Evolutionary conservation across 352 stramenopile species (phyloP).

Genomic region (Pythium diclinum): DNA sequence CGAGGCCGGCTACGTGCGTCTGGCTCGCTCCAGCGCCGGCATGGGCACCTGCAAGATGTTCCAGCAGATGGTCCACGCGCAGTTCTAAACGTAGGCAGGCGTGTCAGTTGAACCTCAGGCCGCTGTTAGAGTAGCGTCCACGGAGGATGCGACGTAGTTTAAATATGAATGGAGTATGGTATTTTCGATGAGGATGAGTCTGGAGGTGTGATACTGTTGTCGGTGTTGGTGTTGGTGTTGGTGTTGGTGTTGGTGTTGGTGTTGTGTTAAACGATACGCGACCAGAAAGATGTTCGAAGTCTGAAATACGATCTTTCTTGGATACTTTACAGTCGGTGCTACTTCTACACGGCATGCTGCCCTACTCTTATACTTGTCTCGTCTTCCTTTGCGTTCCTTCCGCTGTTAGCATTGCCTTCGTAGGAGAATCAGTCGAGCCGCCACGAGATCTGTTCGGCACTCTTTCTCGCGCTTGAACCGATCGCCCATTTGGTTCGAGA

Average conservation of each 20-base stretch:
- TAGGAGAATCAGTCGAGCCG: constrained; percentile 23
- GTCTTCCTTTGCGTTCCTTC: background rate
- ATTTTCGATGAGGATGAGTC: too few relatives aligned
- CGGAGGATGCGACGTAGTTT: too few relatives aligned
- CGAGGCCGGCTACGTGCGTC: constrained; percentile 68
- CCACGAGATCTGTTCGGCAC: constrained; percentile 17
- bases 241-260: too few relatives aligned
- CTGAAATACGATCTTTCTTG: too few relatives aligned
- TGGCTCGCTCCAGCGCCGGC: constrained; percentile 40
- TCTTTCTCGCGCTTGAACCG: constrained; percentile 27
- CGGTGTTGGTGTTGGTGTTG: too few relatives aligned
- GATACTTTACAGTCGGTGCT: background rate
- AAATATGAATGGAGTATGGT: too few relatives aligned
- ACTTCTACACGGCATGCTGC: background rate
- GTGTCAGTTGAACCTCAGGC: too few relatives aligned
- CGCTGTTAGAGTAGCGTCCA: too few relatives aligned
- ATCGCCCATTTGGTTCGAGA: constrained; percentile 20
- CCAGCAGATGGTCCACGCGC: constrained; percentile 7
- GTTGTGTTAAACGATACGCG: too few relatives aligned
- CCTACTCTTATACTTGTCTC: too few relatives aligned
- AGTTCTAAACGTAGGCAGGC: background rate
- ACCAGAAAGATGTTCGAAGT: too few relatives aligned
- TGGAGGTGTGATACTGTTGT: too few relatives aligned
- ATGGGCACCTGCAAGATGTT: constrained; percentile 17
- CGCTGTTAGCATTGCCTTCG: background rate